Evolutionary conservation across 805 yeast genomes (phyloP), one percentile per base, ranked within the genome.

Genomic region (Yamadazyma olivae): DNA sequence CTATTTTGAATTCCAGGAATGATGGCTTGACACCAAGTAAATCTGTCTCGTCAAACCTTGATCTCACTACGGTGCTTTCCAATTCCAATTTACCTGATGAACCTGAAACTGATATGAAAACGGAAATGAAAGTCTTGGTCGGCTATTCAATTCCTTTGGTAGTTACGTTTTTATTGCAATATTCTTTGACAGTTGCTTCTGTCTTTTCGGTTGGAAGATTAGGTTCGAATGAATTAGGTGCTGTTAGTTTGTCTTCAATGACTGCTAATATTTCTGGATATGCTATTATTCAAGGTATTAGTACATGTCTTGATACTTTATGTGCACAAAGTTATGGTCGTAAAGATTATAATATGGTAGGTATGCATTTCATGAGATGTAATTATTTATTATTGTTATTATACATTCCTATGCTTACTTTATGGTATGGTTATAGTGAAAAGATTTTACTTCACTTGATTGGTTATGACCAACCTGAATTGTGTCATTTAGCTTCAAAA

Each of bases 271-370:
- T 84, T 36, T 71, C 83, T 3, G 90, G 87, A 1, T 75, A 82
- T 42, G 84, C 88, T 24, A 71, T 83, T 8, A 79, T 84, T 45
- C 84, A 83, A 47, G 93, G 91, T 9, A 71, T 83, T 2, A 78
- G 88, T n/a, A 83, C 93, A 0, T 78, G 88, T 39, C 67, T 84
- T 36, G 91, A 83, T 50, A 84, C 91, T 0, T 67, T 84, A 23
- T 77, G 90, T 54, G 83, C 90, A 2, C 91, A 84, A 56, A 83
- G 90, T 1, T 83, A 67, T 51, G 91, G 93, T 15, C 75, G 86
- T 19, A 71, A 72, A 34, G 83, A 82, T 46, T 74, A 65, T 52
- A 74, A 72, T 44, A 50, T 72, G 39, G 91, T 84, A 15, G 93
- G 93, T 0, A 58, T 82, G 15, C 77, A 83, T 39, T 76, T 81